phyloP scores from a whole-genome alignment of 441 rosid genomes.

The Metrosideros polymorpha region DNA sequence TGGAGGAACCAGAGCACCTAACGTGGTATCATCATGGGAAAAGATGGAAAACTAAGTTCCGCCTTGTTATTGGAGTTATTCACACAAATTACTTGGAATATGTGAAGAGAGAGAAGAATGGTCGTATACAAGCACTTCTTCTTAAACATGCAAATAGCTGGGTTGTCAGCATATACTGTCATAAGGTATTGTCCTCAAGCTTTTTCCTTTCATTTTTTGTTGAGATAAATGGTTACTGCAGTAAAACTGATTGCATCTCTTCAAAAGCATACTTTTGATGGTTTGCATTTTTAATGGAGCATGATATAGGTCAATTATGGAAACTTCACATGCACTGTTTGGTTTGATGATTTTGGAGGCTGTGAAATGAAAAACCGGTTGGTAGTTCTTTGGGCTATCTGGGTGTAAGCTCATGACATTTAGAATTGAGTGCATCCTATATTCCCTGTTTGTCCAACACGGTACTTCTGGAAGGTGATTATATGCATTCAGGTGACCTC shows the following conservation, averaged over 20 bases:
- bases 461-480: background rate
- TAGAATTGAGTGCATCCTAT: background rate
- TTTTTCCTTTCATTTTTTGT: background rate
- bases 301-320: background rate
- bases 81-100: slow-evolving; percentile 96
- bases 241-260: background rate
- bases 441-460: background rate
- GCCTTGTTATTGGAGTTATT: slow-evolving; percentile 63
- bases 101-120: slow-evolving; percentile 85
- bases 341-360: background rate
- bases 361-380: background rate
- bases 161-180: slow-evolving; percentile 90
- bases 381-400: background rate
- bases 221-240: background rate
- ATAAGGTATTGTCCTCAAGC: slow-evolving; percentile 49
- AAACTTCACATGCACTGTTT: background rate
- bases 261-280: background rate
- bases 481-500: background rate
- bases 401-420: background rate
- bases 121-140: slow-evolving; percentile 45
- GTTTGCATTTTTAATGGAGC: background rate
- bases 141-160: slow-evolving; percentile 53
- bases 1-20: slow-evolving; percentile 99
- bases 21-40: slow-evolving; percentile 99
- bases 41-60: slow-evolving; percentile 83